Base-by-base conservation (phyloP, 345 rosid genomes). In the Trapa incisa region DNA sequence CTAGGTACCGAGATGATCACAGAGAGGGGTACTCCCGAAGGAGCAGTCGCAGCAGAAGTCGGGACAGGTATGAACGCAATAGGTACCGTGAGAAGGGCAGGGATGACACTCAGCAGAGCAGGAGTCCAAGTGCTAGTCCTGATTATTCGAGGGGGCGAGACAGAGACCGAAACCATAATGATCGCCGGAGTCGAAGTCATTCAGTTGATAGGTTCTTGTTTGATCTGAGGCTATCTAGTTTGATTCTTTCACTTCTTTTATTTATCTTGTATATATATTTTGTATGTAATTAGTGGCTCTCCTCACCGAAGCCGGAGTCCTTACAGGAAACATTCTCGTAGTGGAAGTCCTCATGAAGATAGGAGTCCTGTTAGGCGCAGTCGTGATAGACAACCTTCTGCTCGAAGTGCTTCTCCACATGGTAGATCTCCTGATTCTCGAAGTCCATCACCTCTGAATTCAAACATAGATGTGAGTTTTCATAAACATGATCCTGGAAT, bases 81-180 rank as follows among this genome's bases (percentile, higher is more conserved):
- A 80, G 76, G 67, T 71, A 73, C 65, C 83, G 78, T 63, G 76
- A 76, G 60, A 74, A 70, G 73, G 83, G 82, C 68, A 80, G 70
- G 65, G 85, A 79, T 22, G 47, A 74, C 68, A 82, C 72, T 56
- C 72, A 68, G 29, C 77, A 72, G 42, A 80, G 83, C 74, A 68
- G 80, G 72, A 82, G 86, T 65, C 80, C 77, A 45, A 85, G 89
- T 69, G 77, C 79, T 4, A 82, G 85, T 77, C 89, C 86, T 57
- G 80, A 80, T 65, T 73, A 75, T 70, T 66, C 64, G 33, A 82
- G 67, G 67, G 74, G 80, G n/a, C 79, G 75, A 15, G 58, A 47
- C 52, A 80, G 80, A 16, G 80, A 81, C 52, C 81, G 79, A 56
- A 80, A 79, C 70, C 83, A 77, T 70, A 79, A 82, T 68, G 86